Base-by-base conservation (phyloP, 179 eudicot species). In the Carnegiea gigantea region DNA sequence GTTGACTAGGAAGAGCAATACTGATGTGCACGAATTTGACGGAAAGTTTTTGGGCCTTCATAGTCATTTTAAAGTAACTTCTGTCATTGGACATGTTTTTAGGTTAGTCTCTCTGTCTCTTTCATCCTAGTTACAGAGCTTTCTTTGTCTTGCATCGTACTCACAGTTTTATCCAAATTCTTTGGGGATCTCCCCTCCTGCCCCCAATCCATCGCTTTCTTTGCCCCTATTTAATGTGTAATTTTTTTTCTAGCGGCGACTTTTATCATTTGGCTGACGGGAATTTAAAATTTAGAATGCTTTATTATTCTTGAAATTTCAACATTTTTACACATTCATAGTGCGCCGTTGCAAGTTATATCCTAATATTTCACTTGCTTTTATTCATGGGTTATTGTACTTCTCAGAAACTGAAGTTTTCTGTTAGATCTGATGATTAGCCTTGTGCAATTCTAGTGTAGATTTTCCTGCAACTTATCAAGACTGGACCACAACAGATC, bases 1-100 rank as follows among this genome's bases (percentile, higher is more conserved):
- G 97, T 90, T 93, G 33, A 89, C 92, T 60, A 89, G 94, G 81
- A 95, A 91, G 85, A 97, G 95, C 68, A 92, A 96, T 89, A 94
- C 98, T 0, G 99, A 95, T 77, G 97, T 95, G 77, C 97, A 95
- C 81, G 99, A 95, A 82, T 93, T 95, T 86, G 95, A 94, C 68
- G 99, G 93, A 70, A 82, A 46, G 53, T 93, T 95, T 88, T 57
- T 89, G 76, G 97, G 98, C 60, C 79, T 75, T 80, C 88, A 62
- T 80, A 90, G 88, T 46, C 88, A 88, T 78, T 84, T 85, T 77
- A 93, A 89, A 95, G 97, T 94, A 81, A 95, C 99, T 79, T 91
- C 98, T 43, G 99, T 95, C 65, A 95, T 95, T 80, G 99, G 99
- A 28, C 99, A 95, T 87, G 94, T 95, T 84, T 95, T 93, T 88